These are phyloP conservation scores for Penicillium canescens DNA, from an alignment of 495 filamentous ascomycete genomes.

Conservation along the genomic window DNA sequence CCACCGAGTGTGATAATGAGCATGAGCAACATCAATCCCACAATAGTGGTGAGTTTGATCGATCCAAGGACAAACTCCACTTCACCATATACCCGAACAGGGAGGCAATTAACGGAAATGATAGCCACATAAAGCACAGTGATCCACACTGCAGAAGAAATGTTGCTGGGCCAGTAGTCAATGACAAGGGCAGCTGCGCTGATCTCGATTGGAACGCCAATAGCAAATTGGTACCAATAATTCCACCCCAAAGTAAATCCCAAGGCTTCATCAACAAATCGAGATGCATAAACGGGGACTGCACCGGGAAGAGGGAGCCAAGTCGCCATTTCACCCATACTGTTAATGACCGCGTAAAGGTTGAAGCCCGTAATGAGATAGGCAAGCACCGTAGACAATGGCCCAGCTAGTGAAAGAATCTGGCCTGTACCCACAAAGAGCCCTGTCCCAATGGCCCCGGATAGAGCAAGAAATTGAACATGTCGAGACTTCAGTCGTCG, in stretches of 20 bases:
- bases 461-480: constrained; percentile 62
- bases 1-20: constrained; percentile 48
- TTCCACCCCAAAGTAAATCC: constrained; percentile 75
- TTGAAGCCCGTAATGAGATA: constrained; percentile 65
- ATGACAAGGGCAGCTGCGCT: constrained; percentile 66
- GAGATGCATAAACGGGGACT: constrained; percentile 64
- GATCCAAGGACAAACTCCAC: constrained; percentile 43
- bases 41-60: constrained; percentile 46
- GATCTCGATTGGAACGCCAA: constrained; percentile 66
- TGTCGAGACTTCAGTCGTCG: constrained; percentile 63
- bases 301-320: constrained; percentile 70
- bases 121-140: constrained; percentile 46
- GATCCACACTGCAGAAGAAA: constrained; percentile 38
- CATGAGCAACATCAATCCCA: constrained; percentile 48
- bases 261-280: constrained; percentile 65
- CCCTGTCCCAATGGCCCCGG: constrained; percentile 62
- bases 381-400: constrained; percentile 62
- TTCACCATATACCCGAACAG: constrained; percentile 48
- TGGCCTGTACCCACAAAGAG: constrained; percentile 69
- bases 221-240: constrained; percentile 49
- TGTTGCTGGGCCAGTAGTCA: constrained; percentile 59
- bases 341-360: constrained; percentile 50
- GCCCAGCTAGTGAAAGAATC: constrained; percentile 60
- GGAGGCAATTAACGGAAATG: constrained; percentile 40
- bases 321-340: constrained; percentile 66